phyloP scores from a whole-genome alignment of 2,329 filamentous ascomycete genomes.

The Mycogone perniciosa region DNA sequence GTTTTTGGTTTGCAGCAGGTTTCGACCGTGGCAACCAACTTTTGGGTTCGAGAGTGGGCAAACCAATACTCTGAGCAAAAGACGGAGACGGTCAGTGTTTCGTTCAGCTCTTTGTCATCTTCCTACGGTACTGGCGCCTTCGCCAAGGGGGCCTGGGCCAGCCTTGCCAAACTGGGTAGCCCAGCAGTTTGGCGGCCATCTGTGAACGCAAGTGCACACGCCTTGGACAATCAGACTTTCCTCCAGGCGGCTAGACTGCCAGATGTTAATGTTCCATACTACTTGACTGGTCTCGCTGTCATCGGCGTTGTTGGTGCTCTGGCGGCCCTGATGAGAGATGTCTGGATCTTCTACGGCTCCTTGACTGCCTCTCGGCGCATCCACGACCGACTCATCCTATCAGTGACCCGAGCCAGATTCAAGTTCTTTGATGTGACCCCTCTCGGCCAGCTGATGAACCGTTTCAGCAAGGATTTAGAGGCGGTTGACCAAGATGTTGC shows the following conservation, averaged over 20 bases:
- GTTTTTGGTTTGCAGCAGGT: constrained; percentile 81
- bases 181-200: not conserved
- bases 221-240: constrained; percentile 11
- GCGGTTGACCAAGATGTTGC: constrained; percentile 94
- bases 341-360: constrained; percentile 88
- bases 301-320: constrained; percentile 72
- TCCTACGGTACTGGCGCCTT: constrained; percentile 22
- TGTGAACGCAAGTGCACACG: not conserved
- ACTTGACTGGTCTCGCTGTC: constrained; percentile 72
- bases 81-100: constrained; percentile 21
- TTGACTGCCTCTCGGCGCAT: constrained; percentile 80
- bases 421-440: constrained; percentile 97
- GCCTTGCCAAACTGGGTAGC: constrained; percentile 33
- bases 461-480: constrained; percentile 96
- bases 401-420: constrained; percentile 85
- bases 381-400: constrained; percentile 69
- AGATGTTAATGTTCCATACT: constrained; percentile 77
- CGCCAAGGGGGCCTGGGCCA: constrained; percentile 28
- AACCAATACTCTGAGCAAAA: constrained; percentile 67
- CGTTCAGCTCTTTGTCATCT: constrained; percentile 17
- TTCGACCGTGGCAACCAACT: constrained; percentile 76
- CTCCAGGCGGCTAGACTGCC: constrained; percentile 24
- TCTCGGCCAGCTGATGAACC: constrained; percentile 93
- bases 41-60: constrained; percentile 95
- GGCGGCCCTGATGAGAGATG: constrained; percentile 76